phyloP scores from a whole-genome alignment of 2,329 filamentous ascomycete genomes.

The Aureobasidium sp. region DNA sequence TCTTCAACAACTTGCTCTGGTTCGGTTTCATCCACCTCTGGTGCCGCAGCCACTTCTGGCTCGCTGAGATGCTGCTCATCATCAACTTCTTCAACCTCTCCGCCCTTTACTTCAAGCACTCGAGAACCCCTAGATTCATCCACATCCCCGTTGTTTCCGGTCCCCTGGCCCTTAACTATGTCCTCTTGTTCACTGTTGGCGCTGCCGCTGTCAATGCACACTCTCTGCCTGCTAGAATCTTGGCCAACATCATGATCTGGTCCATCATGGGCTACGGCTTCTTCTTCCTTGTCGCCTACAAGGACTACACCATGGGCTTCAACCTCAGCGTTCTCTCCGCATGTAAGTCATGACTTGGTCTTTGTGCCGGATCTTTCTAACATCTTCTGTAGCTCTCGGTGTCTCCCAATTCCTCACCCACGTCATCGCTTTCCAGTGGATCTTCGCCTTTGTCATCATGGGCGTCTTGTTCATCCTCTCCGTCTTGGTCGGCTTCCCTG shows the following conservation, averaged over 20 bases:
- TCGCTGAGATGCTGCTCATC: constrained; percentile 66
- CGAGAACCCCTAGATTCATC: constrained; percentile 60
- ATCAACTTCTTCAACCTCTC: constrained; percentile 77
- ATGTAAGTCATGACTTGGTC: constrained; percentile 38
- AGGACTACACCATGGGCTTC: constrained; percentile 72
- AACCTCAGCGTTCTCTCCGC: constrained; percentile 64
- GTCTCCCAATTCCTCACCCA: constrained; percentile 60
- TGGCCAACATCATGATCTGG: constrained; percentile 87
- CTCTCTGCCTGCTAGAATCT: constrained; percentile 61
- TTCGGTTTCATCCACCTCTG: constrained; percentile 79
- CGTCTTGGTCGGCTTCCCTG: constrained; percentile 55
- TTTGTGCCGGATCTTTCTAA: neutral
- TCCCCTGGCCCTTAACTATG: constrained; percentile 77
- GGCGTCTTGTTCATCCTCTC: constrained; percentile 63
- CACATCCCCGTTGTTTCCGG: constrained; percentile 68
- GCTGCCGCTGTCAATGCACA: constrained; percentile 69
- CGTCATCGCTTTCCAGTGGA: constrained; percentile 77
- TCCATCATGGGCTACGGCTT: constrained; percentile 66
- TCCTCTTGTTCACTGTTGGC: constrained; percentile 83
- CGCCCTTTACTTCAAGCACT: constrained; percentile 63
- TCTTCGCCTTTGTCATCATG: constrained; percentile 83
- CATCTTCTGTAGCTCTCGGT: constrained; percentile 48
- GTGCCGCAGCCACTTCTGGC: constrained; percentile 64
- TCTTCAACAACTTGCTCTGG: constrained; percentile 74
- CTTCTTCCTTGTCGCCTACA: constrained; percentile 67